Evolutionary conservation across 116 monocot genomes (phyloP).

Genomic region (Iris pallida): DNA sequence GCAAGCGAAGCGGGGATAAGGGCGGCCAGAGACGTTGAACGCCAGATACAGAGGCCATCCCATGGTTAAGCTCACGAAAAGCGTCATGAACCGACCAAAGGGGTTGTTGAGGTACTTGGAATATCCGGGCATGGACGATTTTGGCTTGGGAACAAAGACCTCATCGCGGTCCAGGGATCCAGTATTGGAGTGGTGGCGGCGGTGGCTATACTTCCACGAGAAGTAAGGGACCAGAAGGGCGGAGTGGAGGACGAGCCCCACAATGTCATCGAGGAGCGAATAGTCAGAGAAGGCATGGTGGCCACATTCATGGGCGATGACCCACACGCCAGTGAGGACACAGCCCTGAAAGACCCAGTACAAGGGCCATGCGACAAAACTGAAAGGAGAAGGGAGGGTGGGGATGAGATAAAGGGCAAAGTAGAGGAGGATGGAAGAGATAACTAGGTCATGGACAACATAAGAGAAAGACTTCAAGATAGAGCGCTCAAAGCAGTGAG

Average conservation of each 20-base stretch:
- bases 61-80: constrained; percentile 19
- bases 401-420: constrained; percentile 24
- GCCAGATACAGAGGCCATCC: constrained; percentile 35
- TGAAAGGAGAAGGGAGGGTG: constrained; percentile 12
- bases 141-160: constrained; percentile 36
- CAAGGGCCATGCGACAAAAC: constrained; percentile 19
- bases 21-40: constrained; percentile 32
- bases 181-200: constrained; percentile 40
- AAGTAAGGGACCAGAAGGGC: constrained; percentile 37
- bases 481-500: constrained; percentile 34
- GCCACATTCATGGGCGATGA: constrained; percentile 41
- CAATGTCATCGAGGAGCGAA: constrained; percentile 16
- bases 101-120: constrained; percentile 29
- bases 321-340: constrained; percentile 28
- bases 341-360: constrained; percentile 39
- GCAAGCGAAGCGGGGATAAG: constrained; percentile 25
- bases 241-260: constrained; percentile 38
- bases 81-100: constrained; percentile 11
- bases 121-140: constrained; percentile 20
- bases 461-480: constrained; percentile 30
- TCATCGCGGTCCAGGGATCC: constrained; percentile 33
- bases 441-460: constrained; percentile 24
- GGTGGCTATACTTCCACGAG: constrained; percentile 39
- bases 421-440: constrained; percentile 16
- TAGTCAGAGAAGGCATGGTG: constrained; percentile 38